These are phyloP conservation scores for Mycena olivaceomarginata DNA, from an alignment of 768 basidiomycete species.

Conservation along the genomic window DNA sequence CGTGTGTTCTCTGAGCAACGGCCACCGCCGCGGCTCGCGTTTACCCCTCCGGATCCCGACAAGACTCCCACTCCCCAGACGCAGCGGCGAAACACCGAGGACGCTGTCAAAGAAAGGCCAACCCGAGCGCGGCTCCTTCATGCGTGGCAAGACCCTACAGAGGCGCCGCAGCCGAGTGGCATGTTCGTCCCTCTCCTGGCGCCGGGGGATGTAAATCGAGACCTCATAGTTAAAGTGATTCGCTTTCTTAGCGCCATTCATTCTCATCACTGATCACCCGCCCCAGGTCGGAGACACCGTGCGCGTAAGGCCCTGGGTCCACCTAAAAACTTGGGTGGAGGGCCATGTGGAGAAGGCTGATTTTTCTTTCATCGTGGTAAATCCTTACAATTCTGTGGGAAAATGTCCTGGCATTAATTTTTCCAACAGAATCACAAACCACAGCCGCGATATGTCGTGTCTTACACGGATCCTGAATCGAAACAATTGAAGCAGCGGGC, in stretches of 20 bases:
- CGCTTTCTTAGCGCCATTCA: not conserved
- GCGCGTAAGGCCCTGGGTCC: constrained; percentile 19
- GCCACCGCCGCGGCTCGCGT: not conserved
- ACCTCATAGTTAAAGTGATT: constrained; percentile 15
- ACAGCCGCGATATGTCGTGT: constrained; percentile 25
- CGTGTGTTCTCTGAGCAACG: not conserved
- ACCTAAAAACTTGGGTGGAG: constrained; percentile 31
- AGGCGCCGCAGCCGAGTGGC: constrained; percentile 25
- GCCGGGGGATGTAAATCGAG: not conserved
- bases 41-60: constrained; percentile 14
- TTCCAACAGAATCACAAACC: constrained; percentile 1
- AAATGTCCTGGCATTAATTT: not conserved
- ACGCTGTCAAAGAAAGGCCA: not conserved
- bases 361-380: constrained; percentile 23
- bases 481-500: constrained; percentile 14
- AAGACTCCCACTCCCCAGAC: constrained; percentile 8
- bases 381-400: not conserved
- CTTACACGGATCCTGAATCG: constrained; percentile 22
- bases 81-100: not conserved
- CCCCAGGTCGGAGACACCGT: constrained; percentile 36
- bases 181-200: constrained; percentile 11
- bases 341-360: constrained; percentile 33
- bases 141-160: constrained; percentile 12
- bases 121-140: not conserved
- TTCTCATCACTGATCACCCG: not conserved